Percentiles rank a stretch among this genome's conserved stretches.
Evolutionary conservation across 2,329 filamentous ascomycete genomes (phyloP).

Genomic region (Sclerotinia spermophila): DNA sequence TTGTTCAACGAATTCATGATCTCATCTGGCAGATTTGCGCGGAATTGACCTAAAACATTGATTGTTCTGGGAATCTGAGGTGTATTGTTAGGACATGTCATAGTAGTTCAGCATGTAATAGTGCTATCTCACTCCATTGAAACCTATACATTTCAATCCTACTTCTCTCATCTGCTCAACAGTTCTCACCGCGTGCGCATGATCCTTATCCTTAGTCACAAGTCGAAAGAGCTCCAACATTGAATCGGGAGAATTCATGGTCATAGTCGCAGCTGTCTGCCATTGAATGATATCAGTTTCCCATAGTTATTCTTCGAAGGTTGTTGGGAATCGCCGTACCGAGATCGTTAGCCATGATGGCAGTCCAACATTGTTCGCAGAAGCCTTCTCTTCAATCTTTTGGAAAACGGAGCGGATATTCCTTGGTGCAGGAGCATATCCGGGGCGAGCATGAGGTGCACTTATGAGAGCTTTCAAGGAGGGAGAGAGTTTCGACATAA

Average conservation of each 20-base stretch:
- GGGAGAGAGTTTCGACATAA: slow-evolving; percentile 70
- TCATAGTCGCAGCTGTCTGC: slow-evolving; percentile 77
- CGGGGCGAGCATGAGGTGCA: slow-evolving; percentile 62
- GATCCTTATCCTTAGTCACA: slow-evolving; percentile 30
- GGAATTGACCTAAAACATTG: slow-evolving; percentile 74
- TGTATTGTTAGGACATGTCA: background rate
- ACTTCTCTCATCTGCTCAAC: slow-evolving; percentile 74
- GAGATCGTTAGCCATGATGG: slow-evolving; percentile 66
- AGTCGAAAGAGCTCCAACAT: slow-evolving; percentile 52
- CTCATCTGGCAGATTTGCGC: slow-evolving; percentile 54
- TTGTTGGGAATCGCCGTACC: slow-evolving; percentile 40
- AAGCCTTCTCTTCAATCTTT: slow-evolving; percentile 60
- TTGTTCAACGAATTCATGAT: slow-evolving; percentile 54
- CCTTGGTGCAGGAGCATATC: slow-evolving; percentile 60
- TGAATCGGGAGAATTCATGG: slow-evolving; percentile 79
- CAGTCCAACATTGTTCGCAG: slow-evolving; percentile 56
- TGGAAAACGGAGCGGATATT: slow-evolving; percentile 62
- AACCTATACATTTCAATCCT: slow-evolving; percentile 72
- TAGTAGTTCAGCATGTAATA: background rate
- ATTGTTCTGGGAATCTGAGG: slow-evolving; percentile 69
- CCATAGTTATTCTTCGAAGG: no score
- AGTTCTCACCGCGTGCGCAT: slow-evolving; percentile 28
- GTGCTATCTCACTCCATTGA: slow-evolving; percentile 54
- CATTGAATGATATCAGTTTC: background rate
- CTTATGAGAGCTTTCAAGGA: slow-evolving; percentile 72